Base-by-base conservation (phyloP, 192 early-diverging fungal genomes). In the Lunasporangiospora selenospora region DNA sequence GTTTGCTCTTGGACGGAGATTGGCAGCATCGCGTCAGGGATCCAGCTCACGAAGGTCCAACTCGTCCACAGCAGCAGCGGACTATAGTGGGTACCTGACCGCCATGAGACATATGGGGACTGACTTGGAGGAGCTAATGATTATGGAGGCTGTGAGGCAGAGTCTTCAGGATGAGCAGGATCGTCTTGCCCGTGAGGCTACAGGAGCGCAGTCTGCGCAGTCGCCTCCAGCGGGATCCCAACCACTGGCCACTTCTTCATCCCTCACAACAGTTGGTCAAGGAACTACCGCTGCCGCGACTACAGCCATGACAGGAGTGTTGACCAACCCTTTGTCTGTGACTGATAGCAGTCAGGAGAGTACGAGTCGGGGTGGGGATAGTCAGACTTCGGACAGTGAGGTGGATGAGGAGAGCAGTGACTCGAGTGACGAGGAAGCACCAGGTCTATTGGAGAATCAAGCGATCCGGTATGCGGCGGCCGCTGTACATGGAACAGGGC, bases 51-150 rank as follows among this genome's bases (percentile, higher is more conserved):
- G 69, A 23, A 43, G 69, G 21, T 73, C 69, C 6, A 73, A 73
- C 39, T 73, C 69, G 7, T 38, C 59, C 10, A 75, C 81, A 10
- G 78, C 77, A 10, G 66, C 81, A 4, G 65, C 77, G 3, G 85
- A 89, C 65, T 88, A 90, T 46, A 67, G 71, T 48, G 70, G 77
- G 23, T 90, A 88, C 36, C 47, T 87, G 8, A 55, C 76, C 0
- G 92, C 88, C 0, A 88, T 94, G 88, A 75, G 88, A 21, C 79
- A 85, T 39, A 89, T 93, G 65, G 93, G 89, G 23, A 87, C 87
- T 16, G 91, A 98, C 56, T 55, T 98, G 24, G 95, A 98, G 54
- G 96, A 98, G 56, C 75, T 93, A 62, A 89, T 98, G 94, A 66
- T 98, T 1, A 89, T 95, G 83, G 92, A 97, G 71, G 96, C 96